Conservation (phyloP, 345 rosid genomes). For the Isatis tinctoria region DNA sequence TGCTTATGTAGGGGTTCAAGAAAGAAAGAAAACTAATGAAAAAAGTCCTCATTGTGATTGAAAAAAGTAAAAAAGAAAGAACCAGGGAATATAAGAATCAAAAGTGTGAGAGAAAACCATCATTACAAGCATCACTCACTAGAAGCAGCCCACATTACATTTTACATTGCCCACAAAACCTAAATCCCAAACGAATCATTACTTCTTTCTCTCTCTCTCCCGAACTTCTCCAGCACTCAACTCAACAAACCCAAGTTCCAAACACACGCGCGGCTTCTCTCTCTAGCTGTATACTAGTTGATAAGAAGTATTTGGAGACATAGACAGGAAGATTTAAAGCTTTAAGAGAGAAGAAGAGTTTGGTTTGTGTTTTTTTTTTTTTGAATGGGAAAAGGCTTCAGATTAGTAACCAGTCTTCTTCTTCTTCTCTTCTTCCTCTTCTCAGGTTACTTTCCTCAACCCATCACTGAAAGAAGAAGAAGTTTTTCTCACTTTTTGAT, state of each 20-base stretch:
- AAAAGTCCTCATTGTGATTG: slow-evolving; percentile 19
- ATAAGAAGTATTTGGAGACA: neutral
- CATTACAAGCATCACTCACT: slow-evolving; percentile 32
- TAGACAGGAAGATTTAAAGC: neutral
- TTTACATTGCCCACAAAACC: slow-evolving; percentile 21
- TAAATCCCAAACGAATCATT: slow-evolving; percentile 26
- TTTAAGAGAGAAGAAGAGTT: slow-evolving; percentile 1
- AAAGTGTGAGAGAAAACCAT: slow-evolving; percentile 24
- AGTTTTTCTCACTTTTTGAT: neutral
- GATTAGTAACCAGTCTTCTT: slow-evolving; percentile 23
- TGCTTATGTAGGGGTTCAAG: slow-evolving; percentile 26
- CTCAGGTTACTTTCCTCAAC: slow-evolving; percentile 28
- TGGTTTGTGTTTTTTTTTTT: slow-evolving; percentile 7
- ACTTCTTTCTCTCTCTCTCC: slow-evolving; percentile 1
- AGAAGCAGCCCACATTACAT: slow-evolving; percentile 30
- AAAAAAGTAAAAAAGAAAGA: neutral
- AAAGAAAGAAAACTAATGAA: slow-evolving; percentile 17
- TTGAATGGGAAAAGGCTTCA: slow-evolving; percentile 26
- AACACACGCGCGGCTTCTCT: neutral
- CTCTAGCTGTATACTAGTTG: neutral
- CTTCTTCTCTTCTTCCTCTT: slow-evolving; percentile 18
- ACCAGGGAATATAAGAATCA: slow-evolving; percentile 23
- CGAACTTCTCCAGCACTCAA: neutral
- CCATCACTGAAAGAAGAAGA: slow-evolving; percentile 5
- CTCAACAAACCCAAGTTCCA: slow-evolving; percentile 1